Conservation (phyloP, 2,329 filamentous ascomycete genomes). For the Colletotrichum tropicicola region DNA sequence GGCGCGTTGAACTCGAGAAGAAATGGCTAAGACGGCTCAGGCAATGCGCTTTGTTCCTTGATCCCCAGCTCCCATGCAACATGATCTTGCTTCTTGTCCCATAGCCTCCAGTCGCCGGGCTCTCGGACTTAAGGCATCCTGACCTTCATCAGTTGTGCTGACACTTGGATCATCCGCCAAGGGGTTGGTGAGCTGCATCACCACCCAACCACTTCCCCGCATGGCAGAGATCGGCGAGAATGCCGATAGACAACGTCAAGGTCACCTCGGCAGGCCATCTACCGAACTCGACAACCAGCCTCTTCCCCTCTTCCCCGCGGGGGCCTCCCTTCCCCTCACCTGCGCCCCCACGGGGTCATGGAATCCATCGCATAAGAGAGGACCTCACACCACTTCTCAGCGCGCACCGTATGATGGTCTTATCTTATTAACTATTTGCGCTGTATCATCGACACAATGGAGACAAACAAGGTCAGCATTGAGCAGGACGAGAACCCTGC, state of each 20-base stretch:
- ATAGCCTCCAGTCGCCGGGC: not conserved
- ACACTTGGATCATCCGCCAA: not conserved
- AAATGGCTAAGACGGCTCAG: too few relatives aligned
- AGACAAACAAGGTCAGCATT: slow-evolving; percentile 10
- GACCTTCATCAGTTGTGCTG: not conserved
- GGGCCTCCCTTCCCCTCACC: slow-evolving; percentile 17
- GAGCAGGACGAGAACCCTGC: slow-evolving; percentile 21
- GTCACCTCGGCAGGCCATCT: slow-evolving; percentile 17
- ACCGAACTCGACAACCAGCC: slow-evolving; percentile 4
- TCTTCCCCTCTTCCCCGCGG: not conserved
- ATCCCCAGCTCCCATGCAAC: too few relatives aligned
- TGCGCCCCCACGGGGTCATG: slow-evolving; percentile 10
- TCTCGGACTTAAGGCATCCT: not conserved
- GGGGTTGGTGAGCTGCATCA: not conserved
- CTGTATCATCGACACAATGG: not conserved
- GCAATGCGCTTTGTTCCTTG: too few relatives aligned
- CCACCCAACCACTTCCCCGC: not conserved
- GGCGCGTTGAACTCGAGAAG: too few relatives aligned
- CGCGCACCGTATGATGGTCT: too few relatives aligned
- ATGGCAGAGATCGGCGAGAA: slow-evolving; percentile 3
- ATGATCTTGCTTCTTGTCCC: too few relatives aligned
- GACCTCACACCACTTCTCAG: too few relatives aligned
- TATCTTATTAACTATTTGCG: too few relatives aligned
- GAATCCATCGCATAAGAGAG: too few relatives aligned
- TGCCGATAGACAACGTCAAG: not conserved